A percentile compares a stretch with the other conserved stretches of the same genome.
These are phyloP conservation scores for Saxophila tyrrhenica DNA, from an alignment of 495 filamentous ascomycete species.

Conservation along the genomic window DNA sequence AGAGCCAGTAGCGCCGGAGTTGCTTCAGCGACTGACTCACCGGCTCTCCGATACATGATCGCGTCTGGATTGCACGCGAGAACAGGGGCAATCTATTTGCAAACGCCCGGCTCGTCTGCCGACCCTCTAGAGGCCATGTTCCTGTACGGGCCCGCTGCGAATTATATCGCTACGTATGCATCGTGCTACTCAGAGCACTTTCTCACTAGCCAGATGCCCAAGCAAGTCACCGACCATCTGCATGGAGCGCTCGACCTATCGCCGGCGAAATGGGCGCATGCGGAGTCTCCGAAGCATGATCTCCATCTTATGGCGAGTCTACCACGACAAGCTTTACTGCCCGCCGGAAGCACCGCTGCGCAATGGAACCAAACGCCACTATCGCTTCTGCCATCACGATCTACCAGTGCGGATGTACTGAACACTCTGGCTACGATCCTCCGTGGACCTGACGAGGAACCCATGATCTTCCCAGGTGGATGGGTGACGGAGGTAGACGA, in stretches of 20 bases:
- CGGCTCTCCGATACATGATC: slow-evolving; percentile 46
- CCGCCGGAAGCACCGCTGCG: slow-evolving; percentile 22
- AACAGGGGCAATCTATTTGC: slow-evolving; percentile 41
- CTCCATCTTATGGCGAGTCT: slow-evolving; percentile 46
- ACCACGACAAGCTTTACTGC: slow-evolving; percentile 45
- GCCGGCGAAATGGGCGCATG: slow-evolving; percentile 41
- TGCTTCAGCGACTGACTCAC: slow-evolving; percentile 23
- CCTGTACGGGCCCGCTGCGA: slow-evolving; percentile 42
- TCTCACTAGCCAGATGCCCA: slow-evolving; percentile 36
- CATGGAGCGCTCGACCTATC: slow-evolving; percentile 32
- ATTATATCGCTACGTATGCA: slow-evolving; percentile 48
- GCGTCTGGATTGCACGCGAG: slow-evolving; percentile 39
- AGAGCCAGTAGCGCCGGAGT: slow-evolving; percentile 5
- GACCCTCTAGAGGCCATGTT: slow-evolving; percentile 43
- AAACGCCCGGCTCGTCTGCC: slow-evolving; percentile 33
- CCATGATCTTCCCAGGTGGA: slow-evolving; percentile 27
- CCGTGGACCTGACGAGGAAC: slow-evolving; percentile 35
- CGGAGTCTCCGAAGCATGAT: slow-evolving; percentile 40
- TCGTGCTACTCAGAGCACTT: slow-evolving; percentile 45
- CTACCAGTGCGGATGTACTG: slow-evolving; percentile 42
- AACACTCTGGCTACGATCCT: slow-evolving; percentile 45
- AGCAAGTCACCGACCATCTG: slow-evolving; percentile 39
- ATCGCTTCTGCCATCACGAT: slow-evolving; percentile 37
- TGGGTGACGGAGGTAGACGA: slow-evolving; percentile 29
- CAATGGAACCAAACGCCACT: slow-evolving; percentile 36